Evolutionary conservation across 306 rosid species (phyloP), one percentile per base, ranked within the genome.

Genomic region (Castanea sativa): DNA sequence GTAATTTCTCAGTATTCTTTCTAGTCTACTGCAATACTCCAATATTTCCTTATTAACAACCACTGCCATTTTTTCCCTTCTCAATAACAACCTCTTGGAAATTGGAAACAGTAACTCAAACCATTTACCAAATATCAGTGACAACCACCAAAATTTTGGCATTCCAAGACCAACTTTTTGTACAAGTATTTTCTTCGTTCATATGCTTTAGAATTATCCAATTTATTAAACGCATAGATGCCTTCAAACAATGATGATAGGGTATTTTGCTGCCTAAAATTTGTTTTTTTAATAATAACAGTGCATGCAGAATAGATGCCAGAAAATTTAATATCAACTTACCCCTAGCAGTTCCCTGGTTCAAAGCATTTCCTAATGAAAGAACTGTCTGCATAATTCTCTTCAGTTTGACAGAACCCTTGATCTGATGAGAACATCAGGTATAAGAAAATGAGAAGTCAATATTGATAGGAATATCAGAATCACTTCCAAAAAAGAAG

Each of bases 371-470:
- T 81, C 98, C 98, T 73, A 94, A 79, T 33, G 98, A 91, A 76
- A 94, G 98, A 86, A 94, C 88, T 55, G 97, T 94, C 80, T 92
- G 98, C 97, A 94, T 94, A 77, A 94, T 74, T 92, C 98, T 91
- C 88, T 94, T 94, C 67, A 94, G 87, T 86, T 94, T 94, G 83
- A 80, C 81, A 43, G 98, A 94, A 86, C 74, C 87, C 70, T 84
- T 88, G 80, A 94, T 89, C 98, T 92, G 98, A 81, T 75, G 79
- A 71, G 71, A 83, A 74, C 58, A 74, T 83, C 58, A 33, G 25
- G 3, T 12, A 9, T 43, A 85, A 76, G 43, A 85, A 32, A 55
- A 56, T 19, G 65, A 78, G 38, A 75, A 81, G 65, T 59, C 71
- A 75, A 49, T 80, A 69, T 19, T 33, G 1, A 29, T 67, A 41